phyloP scores from a whole-genome alignment of 768 basidiomycete species.

The Psilocybe subaeruginosa region DNA sequence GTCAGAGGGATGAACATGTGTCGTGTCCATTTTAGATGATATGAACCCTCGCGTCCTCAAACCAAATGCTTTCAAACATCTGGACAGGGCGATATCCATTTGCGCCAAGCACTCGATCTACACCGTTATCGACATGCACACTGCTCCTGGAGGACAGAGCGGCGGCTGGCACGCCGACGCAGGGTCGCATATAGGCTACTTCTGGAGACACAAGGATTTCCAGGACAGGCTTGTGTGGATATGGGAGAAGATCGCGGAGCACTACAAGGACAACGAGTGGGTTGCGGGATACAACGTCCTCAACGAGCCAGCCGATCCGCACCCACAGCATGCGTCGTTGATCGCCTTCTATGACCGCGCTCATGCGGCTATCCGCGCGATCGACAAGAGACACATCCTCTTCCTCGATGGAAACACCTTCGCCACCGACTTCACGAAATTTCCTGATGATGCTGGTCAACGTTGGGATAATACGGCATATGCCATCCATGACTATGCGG shows the following conservation, averaged over 20 bases:
- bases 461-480: conserved; percentile 74
- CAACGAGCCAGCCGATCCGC: conserved; percentile 79
- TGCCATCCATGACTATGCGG: conserved; percentile 77
- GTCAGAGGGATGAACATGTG: background rate
- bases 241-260: conserved; percentile 73
- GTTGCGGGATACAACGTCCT: conserved; percentile 85
- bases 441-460: conserved; percentile 57
- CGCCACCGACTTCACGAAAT: conserved; percentile 75
- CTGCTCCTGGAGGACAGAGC: conserved; percentile 75
- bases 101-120: conserved; percentile 77
- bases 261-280: conserved; percentile 78
- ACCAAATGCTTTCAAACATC: conserved; percentile 76
- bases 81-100: conserved; percentile 74
- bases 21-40: conserved; percentile 47
- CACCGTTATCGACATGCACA: conserved; percentile 82
- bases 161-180: conserved; percentile 83
- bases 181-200: conserved; percentile 65
- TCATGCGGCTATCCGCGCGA: conserved; percentile 66
- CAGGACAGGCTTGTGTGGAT: conserved; percentile 79
- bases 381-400: conserved; percentile 72
- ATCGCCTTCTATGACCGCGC: conserved; percentile 69
- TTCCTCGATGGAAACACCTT: conserved; percentile 88
- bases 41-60: conserved; percentile 83
- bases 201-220: conserved; percentile 85
- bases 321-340: conserved; percentile 54